These are phyloP conservation scores for Phaeosphaeriaceae sp. DNA, from an alignment of 2,329 filamentous ascomycete species.

Conservation along the genomic window DNA sequence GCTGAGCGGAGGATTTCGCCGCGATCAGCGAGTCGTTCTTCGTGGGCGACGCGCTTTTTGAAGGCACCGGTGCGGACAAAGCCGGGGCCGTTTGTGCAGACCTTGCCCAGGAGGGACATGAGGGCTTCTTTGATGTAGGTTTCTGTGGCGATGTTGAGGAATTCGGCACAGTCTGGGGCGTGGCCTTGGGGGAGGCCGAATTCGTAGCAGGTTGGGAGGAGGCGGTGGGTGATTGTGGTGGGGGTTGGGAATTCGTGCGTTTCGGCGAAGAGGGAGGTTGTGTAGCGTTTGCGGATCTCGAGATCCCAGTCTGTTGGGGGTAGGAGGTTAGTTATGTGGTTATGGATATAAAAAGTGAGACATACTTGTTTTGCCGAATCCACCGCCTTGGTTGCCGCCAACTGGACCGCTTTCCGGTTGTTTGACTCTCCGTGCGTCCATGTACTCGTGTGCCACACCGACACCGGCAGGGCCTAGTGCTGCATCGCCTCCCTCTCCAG, in stretches of 20 bases:
- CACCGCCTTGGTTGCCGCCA: conserved; percentile 69
- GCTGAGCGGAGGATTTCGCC: conserved; percentile 78
- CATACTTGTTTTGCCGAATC: conserved; percentile 80
- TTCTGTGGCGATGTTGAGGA: conserved; percentile 67
- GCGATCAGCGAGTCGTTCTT: conserved; percentile 75
- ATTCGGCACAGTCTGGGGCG: conserved; percentile 61
- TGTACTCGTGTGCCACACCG: conserved; percentile 37
- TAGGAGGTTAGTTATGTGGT: background rate
- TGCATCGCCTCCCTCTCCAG: conserved; percentile 37
- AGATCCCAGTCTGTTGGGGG: conserved; percentile 63
- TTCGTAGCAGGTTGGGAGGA: conserved; percentile 71
- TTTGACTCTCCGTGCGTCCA: conserved; percentile 51
- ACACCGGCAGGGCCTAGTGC: background rate
- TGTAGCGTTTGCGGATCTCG: conserved; percentile 69
- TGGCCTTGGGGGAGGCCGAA: conserved; percentile 64
- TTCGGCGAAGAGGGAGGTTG: conserved; percentile 65
- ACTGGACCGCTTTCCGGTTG: conserved; percentile 65
- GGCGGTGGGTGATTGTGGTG: conserved; percentile 63
- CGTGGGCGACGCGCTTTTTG: conserved; percentile 72
- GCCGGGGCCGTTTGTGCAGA: conserved; percentile 61
- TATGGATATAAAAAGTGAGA: conserved; percentile 10
- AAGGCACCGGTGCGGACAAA: conserved; percentile 80
- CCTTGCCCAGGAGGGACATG: conserved; percentile 60
- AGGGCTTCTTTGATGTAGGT: conserved; percentile 68
- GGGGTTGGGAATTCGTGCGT: conserved; percentile 68